Base-by-base conservation (phyloP, 345 rosid genomes). In the Brassica incana region DNA sequence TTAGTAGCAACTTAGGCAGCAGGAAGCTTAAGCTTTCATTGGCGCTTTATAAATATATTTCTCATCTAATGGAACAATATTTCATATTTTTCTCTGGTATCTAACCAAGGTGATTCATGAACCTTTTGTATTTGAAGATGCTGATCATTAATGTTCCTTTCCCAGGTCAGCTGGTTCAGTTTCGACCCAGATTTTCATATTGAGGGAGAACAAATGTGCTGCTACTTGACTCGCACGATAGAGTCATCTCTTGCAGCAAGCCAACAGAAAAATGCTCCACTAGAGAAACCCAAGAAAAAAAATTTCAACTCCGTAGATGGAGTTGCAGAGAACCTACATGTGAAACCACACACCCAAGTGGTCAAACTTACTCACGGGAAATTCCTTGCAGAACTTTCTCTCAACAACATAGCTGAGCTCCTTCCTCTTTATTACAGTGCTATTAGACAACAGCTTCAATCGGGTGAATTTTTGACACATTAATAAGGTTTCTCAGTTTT, bases 111-210 rank as follows among this genome's bases (percentile, higher is more conserved):
- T 60, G 64, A 59, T 54, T 52, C 27, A 20, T 81, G 56, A 64
- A 23, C 54, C 67, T 68, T 65, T 64, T 58, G 20, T 45, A 62
- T 65, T 81, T 71, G 71, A 76, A 59, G 62, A 80, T 43, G 72
- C 52, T 84, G 60, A 62, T 58, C 72, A 27, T 76, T 61, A 33
- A 25, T 8, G 75, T 60, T 61, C 74, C 36, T 45, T 66, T 79
- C 74, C 64, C 89, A 95, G 99, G 95, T 91, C 78, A 80, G 86
- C 86, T 92, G 99, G 99, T 95, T 92, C 84, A 95, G 98, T 88
- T 95, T 92, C 66, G 98, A 95, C 84, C 97, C 99, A 59, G 85
- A 85, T 20, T 90, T 85, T 71, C 99, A 92, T 73, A 79, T 88
- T 67, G 97, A 88, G 87, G 90, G 94, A 88, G 97, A 90, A 73